These are phyloP conservation scores for Suhomyces sp. DNA, from an alignment of 805 yeast species.

Conservation along the genomic window DNA sequence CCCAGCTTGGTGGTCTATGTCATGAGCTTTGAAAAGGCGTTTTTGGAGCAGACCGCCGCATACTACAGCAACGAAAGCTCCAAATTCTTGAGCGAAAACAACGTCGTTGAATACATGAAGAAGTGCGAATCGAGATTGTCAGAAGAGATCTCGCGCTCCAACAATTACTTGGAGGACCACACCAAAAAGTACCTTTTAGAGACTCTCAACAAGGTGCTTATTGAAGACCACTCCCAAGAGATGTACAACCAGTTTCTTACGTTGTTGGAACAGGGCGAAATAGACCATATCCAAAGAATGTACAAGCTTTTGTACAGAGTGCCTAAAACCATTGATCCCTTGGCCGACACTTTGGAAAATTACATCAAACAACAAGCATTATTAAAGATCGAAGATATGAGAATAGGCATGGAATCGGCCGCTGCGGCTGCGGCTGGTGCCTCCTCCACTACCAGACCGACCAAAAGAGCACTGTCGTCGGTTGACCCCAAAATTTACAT, in stretches of 20 bases:
- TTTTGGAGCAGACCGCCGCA: slow-evolving; percentile 63
- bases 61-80: slow-evolving; percentile 70
- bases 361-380: slow-evolving; percentile 58
- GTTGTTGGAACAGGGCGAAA: slow-evolving; percentile 71
- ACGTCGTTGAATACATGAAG: slow-evolving; percentile 86
- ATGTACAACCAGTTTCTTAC: slow-evolving; percentile 74
- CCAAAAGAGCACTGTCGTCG: slow-evolving; percentile 14
- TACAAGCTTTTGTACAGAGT: slow-evolving; percentile 74
- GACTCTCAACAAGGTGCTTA: slow-evolving; percentile 70
- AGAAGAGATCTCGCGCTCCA: slow-evolving; percentile 79
- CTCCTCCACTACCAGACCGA: slow-evolving; percentile 9
- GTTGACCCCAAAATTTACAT: slow-evolving; percentile 79
- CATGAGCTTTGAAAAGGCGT: slow-evolving; percentile 72
- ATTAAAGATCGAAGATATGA: slow-evolving; percentile 53
- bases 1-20: slow-evolving; percentile 79
- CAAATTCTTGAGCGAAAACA: slow-evolving; percentile 63
- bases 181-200: slow-evolving; percentile 76
- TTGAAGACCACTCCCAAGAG: slow-evolving; percentile 71
- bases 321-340: slow-evolving; percentile 72
- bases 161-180: slow-evolving; percentile 78
- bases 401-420: slow-evolving; percentile 27
- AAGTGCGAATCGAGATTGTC: slow-evolving; percentile 79
- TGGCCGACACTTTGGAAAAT: slow-evolving; percentile 67
- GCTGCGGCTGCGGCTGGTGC: slow-evolving; percentile 8
- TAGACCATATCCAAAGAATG: slow-evolving; percentile 74